These are phyloP conservation scores for Maudiozyma serrabonitensis DNA, from an alignment of 805 yeast genomes.

Conservation along the genomic window DNA sequence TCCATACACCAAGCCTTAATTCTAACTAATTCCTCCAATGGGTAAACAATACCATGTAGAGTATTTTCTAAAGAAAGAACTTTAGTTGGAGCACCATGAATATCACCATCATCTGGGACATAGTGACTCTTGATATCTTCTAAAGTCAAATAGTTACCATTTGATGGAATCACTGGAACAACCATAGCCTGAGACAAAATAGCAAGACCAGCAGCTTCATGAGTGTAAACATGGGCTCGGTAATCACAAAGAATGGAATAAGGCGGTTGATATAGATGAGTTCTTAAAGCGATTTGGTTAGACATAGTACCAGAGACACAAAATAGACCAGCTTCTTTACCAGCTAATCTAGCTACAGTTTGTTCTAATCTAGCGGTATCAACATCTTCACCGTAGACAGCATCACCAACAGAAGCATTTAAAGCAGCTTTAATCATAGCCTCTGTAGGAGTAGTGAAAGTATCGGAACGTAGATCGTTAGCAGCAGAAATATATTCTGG, in stretches of 20 bases:
- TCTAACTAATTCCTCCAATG: conserved; percentile 63
- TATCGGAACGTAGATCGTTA: conserved; percentile 64
- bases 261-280: conserved; percentile 66
- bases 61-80: conserved; percentile 84
- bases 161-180: conserved; percentile 65
- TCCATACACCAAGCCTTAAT: conserved; percentile 63
- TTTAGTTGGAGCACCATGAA: conserved; percentile 82
- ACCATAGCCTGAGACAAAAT: conserved; percentile 89
- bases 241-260: conserved; percentile 78
- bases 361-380: conserved; percentile 57
- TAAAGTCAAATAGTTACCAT: conserved; percentile 66
- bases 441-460: conserved; percentile 80
- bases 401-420: conserved; percentile 63
- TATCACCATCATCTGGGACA: conserved; percentile 67
- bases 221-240: conserved; percentile 71
- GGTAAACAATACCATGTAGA: conserved; percentile 70
- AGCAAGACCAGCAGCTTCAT: conserved; percentile 90
- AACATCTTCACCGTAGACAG: conserved; percentile 79
- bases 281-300: conserved; percentile 75
- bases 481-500: conserved; percentile 24
- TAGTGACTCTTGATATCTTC: conserved; percentile 63
- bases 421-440: conserved; percentile 57
- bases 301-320: conserved; percentile 88
- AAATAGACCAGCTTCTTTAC: conserved; percentile 71
- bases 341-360: conserved; percentile 57